phyloP scores from a whole-genome alignment of 164 flowering plant species.

The Vitis rupestris region DNA sequence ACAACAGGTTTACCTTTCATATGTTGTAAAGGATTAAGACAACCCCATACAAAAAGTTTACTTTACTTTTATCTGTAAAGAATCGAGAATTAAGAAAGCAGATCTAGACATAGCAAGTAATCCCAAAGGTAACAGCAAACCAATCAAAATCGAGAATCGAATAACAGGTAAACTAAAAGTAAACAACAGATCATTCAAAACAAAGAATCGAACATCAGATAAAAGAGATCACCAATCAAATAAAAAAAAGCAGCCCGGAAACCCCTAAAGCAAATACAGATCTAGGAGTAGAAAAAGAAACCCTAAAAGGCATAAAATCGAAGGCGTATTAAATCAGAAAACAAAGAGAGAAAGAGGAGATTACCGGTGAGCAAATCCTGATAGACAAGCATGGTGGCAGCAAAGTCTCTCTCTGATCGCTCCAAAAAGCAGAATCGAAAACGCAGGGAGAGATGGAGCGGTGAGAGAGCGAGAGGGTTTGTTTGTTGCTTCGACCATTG shows the following conservation, averaged over 20 bases:
- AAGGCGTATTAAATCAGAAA: not conserved
- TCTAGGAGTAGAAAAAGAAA: no score
- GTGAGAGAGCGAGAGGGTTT: conserved; percentile 18
- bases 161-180: no score
- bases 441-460: conserved; percentile 11
- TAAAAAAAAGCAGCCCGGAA: not conserved
- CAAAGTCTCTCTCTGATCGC: conserved; percentile 14
- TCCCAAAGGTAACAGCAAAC: no score
- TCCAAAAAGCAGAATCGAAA: not conserved
- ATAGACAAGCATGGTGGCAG: conserved; percentile 37
- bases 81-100: no score
- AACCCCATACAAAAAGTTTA: no score
- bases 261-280: not conserved
- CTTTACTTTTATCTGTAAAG: no score
- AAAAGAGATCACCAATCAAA: not conserved
- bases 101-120: no score
- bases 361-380: conserved; percentile 38
- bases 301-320: no score
- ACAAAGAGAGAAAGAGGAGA: not conserved
- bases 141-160: no score
- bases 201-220: not conserved
- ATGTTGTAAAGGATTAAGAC: no score
- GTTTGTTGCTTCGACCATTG: not conserved
- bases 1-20: no score
- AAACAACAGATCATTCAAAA: not conserved